Evolutionary conservation across 306 rosid genomes (phyloP).

Genomic region (Acacia melanoxylon): DNA sequence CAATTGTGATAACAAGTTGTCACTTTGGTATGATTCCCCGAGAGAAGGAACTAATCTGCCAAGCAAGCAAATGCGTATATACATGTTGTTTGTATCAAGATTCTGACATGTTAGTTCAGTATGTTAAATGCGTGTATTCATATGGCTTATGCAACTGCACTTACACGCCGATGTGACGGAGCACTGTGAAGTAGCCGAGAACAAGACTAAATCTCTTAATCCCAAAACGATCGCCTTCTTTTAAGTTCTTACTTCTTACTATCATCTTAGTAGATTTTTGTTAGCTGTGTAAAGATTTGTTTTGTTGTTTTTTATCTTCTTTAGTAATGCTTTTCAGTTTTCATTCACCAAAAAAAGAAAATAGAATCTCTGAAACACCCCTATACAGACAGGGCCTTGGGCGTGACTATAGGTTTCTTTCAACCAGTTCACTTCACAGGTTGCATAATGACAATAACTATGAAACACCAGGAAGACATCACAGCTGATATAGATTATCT

Average conservation of each 20-base stretch:
- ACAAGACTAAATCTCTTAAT: background rate
- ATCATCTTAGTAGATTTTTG: background rate
- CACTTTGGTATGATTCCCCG: no score
- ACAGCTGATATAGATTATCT: background rate
- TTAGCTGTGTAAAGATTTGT: background rate
- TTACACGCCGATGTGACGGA: background rate
- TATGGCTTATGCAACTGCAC: background rate
- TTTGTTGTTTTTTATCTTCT: no score
- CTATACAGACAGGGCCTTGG: no score
- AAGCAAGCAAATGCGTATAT: background rate
- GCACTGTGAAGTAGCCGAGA: background rate
- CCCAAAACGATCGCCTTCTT: background rate
- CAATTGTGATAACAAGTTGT: background rate
- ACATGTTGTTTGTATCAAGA: background rate
- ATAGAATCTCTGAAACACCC: no score
- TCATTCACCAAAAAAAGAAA: no score
- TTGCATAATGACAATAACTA: no score
- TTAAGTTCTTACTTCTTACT: no score
- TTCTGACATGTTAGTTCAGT: background rate
- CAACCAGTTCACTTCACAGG: no score
- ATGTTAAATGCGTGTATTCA: background rate
- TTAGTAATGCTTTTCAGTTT: no score
- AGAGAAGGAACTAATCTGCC: background rate
- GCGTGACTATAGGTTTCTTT: no score
- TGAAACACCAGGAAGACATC: background rate